Evolutionary conservation across 805 yeast genomes (phyloP).

Genomic region (Candida germanica): DNA sequence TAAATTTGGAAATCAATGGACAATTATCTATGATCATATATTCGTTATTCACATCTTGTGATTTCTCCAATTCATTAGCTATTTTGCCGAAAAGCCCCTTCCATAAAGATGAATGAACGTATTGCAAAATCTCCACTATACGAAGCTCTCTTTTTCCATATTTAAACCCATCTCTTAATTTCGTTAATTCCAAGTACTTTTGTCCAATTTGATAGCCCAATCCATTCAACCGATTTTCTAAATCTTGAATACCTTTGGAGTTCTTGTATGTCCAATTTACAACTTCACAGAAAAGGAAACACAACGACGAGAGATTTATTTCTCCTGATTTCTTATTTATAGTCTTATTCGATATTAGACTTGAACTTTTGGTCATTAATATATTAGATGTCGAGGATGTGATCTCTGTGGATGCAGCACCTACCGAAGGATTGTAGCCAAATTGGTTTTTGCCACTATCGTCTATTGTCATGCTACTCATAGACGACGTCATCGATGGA

Average conservation of each 20-base stretch:
- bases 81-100: constrained; percentile 64
- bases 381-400: constrained; percentile 36
- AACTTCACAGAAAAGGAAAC: constrained; percentile 68
- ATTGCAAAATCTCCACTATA: constrained; percentile 66
- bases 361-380: constrained; percentile 30
- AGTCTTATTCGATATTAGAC: constrained; percentile 52
- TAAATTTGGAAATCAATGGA: constrained; percentile 69
- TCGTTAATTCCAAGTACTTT: constrained; percentile 63
- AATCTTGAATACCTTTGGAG: constrained; percentile 65
- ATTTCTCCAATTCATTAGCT: constrained; percentile 73
- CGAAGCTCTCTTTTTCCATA: constrained; percentile 64
- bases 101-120: constrained; percentile 74
- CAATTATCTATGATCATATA: constrained; percentile 76
- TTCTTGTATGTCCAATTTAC: constrained; percentile 61
- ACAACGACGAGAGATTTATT: constrained; percentile 62
- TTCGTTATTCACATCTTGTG: constrained; percentile 65
- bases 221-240: constrained; percentile 54
- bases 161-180: constrained; percentile 60
- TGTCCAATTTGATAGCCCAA: constrained; percentile 79
- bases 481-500: constrained; percentile 26
- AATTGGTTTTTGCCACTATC: constrained; percentile 31
- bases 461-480: constrained; percentile 26
- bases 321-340: constrained; percentile 61
- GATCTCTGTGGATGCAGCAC: constrained; percentile 39
- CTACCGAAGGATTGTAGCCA: constrained; percentile 44